These are phyloP conservation scores for Jamesozyma piceae DNA, from an alignment of 805 yeast genomes.

Conservation along the genomic window DNA sequence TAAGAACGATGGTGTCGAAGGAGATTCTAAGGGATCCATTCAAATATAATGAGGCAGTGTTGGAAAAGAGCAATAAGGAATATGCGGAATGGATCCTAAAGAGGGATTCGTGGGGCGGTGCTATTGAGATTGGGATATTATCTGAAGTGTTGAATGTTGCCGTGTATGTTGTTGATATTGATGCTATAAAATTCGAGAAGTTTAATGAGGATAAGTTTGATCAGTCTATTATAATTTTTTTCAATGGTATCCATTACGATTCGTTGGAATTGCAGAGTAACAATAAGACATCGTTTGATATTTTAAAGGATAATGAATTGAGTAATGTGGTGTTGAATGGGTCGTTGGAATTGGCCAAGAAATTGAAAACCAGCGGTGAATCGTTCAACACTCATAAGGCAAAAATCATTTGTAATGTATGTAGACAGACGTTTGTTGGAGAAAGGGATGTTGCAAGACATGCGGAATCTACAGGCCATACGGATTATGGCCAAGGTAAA, in stretches of 20 bases:
- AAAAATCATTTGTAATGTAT: slow-evolving; percentile 46
- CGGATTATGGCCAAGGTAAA: slow-evolving; percentile 47
- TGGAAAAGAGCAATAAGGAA: slow-evolving; percentile 41
- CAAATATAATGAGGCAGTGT: slow-evolving; percentile 45
- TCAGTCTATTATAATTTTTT: slow-evolving; percentile 45
- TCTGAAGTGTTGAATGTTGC: slow-evolving; percentile 42
- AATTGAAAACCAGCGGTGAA: slow-evolving; percentile 44
- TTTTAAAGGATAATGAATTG: slow-evolving; percentile 13
- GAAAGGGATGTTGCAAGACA: slow-evolving; percentile 58
- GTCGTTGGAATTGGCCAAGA: slow-evolving; percentile 33
- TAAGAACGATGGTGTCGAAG: slow-evolving; percentile 45
- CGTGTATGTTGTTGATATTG: slow-evolving; percentile 57
- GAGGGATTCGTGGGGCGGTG: slow-evolving; percentile 73
- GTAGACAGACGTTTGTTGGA: slow-evolving; percentile 45
- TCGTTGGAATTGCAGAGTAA: slow-evolving; percentile 37
- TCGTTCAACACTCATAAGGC: slow-evolving; percentile 58
- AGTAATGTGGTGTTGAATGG: slow-evolving; percentile 30
- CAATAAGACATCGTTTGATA: slow-evolving; percentile 35
- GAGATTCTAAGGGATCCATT: slow-evolving; percentile 36
- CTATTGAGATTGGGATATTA: slow-evolving; percentile 60
- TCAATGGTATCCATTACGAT: slow-evolving; percentile 71
- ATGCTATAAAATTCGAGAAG: slow-evolving; percentile 45
- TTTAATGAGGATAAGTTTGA: slow-evolving; percentile 39
- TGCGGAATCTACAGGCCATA: slow-evolving; percentile 54
- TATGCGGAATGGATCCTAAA: slow-evolving; percentile 55